phyloP scores from a whole-genome alignment of 1,284 basidiomycete species.

The Fistulinella cinereoalba region DNA sequence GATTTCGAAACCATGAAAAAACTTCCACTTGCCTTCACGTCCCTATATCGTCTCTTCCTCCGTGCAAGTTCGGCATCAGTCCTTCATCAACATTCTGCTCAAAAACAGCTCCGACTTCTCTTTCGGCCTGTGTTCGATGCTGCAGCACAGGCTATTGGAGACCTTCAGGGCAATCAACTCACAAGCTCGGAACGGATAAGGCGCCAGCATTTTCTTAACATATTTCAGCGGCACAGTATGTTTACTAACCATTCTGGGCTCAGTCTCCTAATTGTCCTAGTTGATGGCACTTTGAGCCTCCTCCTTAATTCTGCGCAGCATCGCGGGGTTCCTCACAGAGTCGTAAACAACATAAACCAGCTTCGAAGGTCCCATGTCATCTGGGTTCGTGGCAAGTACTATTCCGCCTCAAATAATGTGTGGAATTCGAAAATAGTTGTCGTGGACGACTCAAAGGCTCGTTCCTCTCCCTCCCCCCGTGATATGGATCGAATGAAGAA shows the following conservation, averaged over 20 bases:
- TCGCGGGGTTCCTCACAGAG: constrained; percentile 58
- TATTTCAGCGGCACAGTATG: constrained; percentile 51
- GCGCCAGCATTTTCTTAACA: constrained; percentile 42
- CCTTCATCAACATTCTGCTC: constrained; percentile 49
- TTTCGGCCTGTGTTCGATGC: constrained; percentile 56
- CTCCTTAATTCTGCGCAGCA: constrained; percentile 53
- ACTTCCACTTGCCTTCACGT: constrained; percentile 53
- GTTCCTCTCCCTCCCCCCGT: constrained; percentile 4
- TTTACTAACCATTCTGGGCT: constrained; percentile 1
- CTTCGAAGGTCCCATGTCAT: constrained; percentile 33
- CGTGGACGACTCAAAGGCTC: constrained; percentile 21
- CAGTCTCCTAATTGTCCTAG: constrained; percentile 29
- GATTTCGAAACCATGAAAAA: neutral
- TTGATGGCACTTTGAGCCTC: constrained; percentile 56
- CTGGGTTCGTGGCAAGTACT: constrained; percentile 25
- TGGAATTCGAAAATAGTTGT: constrained; percentile 48
- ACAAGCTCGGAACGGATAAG: constrained; percentile 29
- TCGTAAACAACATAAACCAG: constrained; percentile 50
- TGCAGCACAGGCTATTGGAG: constrained; percentile 44
- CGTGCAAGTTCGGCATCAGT: constrained; percentile 60
- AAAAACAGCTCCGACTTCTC: constrained; percentile 44
- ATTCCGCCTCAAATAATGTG: constrained; percentile 19
- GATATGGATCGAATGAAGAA: constrained; percentile 16
- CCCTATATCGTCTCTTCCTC: constrained; percentile 62
- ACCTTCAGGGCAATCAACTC: constrained; percentile 36